Percentiles rank a stretch among this genome's conserved stretches.
Evolutionary conservation across 768 basidiomycete genomes (phyloP).

Genomic region (Mrakia blollopis): DNA sequence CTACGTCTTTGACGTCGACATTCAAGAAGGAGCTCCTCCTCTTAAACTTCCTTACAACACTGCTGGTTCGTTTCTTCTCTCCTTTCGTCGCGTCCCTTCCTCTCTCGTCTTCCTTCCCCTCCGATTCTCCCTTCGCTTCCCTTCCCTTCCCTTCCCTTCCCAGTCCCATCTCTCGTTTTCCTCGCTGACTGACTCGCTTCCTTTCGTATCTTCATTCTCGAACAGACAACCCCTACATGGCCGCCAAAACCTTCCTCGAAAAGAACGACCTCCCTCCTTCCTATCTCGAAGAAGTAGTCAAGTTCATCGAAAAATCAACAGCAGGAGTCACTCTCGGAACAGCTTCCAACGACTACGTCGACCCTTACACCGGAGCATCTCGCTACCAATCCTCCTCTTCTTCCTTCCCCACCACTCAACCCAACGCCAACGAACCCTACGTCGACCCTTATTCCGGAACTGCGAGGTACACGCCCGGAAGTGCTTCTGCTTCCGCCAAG

Average conservation of each 20-base stretch:
- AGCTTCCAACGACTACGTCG: constrained; percentile 58
- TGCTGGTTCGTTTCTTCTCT: constrained; percentile 59
- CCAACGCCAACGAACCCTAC: constrained; percentile 15
- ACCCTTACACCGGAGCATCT: constrained; percentile 87
- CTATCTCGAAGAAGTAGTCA: constrained; percentile 84
- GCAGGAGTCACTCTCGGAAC: constrained; percentile 60
- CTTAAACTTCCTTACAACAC: constrained; percentile 92
- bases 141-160: constrained; percentile 7
- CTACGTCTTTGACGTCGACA: constrained; percentile 98
- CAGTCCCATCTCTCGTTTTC: no score
- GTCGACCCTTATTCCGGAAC: constrained; percentile 70
- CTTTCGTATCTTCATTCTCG: neutral
- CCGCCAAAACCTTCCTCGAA: constrained; percentile 82
- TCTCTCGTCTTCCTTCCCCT: constrained; percentile 7
- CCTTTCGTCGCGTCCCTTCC: no score
- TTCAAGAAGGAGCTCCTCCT: constrained; percentile 84
- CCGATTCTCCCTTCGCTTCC: neutral
- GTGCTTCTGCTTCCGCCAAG: neutral
- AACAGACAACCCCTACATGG: constrained; percentile 81
- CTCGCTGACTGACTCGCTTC: no score
- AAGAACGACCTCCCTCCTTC: constrained; percentile 72
- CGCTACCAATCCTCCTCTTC: constrained; percentile 54
- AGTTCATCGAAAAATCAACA: constrained; percentile 90
- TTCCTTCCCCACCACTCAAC: constrained; percentile 37
- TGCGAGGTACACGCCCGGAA: constrained; percentile 52